phyloP scores from a whole-genome alignment of 2,329 filamentous ascomycete species.

The Aspergillus ibericus region DNA sequence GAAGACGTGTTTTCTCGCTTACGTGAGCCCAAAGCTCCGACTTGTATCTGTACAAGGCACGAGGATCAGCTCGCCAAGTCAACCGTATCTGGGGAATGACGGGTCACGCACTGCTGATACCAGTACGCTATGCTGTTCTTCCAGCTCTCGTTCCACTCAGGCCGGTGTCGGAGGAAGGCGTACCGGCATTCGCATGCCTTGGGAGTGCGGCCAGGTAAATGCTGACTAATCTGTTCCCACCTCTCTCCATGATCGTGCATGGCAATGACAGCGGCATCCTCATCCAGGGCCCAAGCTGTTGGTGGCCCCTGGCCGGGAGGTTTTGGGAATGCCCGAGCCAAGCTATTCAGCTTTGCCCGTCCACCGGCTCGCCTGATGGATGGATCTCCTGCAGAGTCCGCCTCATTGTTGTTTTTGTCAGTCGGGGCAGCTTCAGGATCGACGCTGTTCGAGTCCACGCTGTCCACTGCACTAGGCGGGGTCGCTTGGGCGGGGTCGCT shows the following conservation, averaged over 20 bases:
- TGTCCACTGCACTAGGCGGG: not conserved
- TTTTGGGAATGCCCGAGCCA: not conserved
- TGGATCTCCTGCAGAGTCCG: not conserved
- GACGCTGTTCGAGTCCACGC: not conserved
- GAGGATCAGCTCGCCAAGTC: not conserved
- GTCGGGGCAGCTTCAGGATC: not conserved
- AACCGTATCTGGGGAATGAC: not conserved
- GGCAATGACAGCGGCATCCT: constrained; percentile 1
- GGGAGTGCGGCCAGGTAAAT: constrained; percentile 3
- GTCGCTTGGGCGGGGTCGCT: not conserved
- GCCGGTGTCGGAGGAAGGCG: constrained; percentile 3
- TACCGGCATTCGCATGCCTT: constrained; percentile 6
- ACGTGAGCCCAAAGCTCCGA: constrained; percentile 4
- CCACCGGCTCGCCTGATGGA: not conserved
- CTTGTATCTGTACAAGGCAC: constrained; percentile 3
- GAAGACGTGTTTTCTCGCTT: constrained; percentile 1
- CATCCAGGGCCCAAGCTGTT: not conserved
- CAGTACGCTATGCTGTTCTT: not conserved
- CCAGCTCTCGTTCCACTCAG: constrained; percentile 7
- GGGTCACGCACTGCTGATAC: constrained; percentile 7
- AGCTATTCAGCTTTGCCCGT: not conserved
- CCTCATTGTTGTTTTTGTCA: not conserved
- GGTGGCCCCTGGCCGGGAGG: not conserved
- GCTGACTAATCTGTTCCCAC: not conserved
- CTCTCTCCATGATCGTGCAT: constrained; percentile 1